These are phyloP conservation scores for Mortierella sp. DNA, from an alignment of 371 early-diverging fungal species.

Conservation along the genomic window DNA sequence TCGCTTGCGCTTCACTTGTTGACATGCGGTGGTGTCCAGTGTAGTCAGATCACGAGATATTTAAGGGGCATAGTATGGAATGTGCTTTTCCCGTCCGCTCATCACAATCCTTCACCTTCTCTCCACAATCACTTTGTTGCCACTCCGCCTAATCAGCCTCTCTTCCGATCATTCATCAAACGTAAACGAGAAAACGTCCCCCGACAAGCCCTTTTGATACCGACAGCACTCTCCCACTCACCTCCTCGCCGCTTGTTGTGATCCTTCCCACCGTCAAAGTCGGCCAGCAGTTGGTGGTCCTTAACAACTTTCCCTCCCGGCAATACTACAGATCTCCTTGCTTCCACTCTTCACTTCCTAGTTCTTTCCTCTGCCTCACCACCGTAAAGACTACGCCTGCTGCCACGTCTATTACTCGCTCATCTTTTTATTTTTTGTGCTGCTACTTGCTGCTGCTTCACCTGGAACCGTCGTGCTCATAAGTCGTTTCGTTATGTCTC, in stretches of 20 bases:
- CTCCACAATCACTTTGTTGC: too few relatives aligned
- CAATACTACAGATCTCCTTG: neutral
- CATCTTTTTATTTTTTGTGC: slow-evolving; percentile 6
- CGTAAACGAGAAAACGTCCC: neutral
- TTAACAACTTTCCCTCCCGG: too few relatives aligned
- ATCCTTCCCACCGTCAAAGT: neutral
- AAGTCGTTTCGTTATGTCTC: slow-evolving; percentile 49
- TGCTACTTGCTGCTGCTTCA: slow-evolving; percentile 8
- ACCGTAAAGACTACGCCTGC: slow-evolving; percentile 39
- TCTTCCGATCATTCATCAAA: slow-evolving; percentile 1
- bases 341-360: neutral
- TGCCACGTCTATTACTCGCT: slow-evolving; percentile 15
- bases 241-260: neutral
- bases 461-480: slow-evolving; percentile 41
- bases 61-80: too few relatives aligned
- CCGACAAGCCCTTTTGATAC: neutral
- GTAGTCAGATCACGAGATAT: too few relatives aligned
- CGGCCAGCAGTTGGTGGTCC: too few relatives aligned
- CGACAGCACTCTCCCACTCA: neutral
- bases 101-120: too few relatives aligned
- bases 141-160: neutral
- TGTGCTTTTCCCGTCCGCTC: too few relatives aligned
- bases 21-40: too few relatives aligned
- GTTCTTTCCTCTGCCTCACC: slow-evolving; percentile 1
- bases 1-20: too few relatives aligned